These are phyloP conservation scores for Neltuma alba DNA, from an alignment of 306 rosid genomes.

Conservation along the genomic window DNA sequence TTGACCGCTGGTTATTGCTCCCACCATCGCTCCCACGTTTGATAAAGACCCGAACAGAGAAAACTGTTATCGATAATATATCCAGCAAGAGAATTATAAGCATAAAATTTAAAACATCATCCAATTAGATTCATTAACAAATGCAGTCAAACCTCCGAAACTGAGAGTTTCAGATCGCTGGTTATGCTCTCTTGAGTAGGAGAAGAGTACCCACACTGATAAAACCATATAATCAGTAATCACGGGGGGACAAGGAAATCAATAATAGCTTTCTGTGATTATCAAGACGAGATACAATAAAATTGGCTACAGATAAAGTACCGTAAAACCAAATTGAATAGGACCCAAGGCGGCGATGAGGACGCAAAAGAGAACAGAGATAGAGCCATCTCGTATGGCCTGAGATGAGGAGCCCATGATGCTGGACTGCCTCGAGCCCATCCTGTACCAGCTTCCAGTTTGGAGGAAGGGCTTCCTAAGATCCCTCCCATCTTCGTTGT, in stretches of 20 bases:
- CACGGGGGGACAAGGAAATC: neutral
- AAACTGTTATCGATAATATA: constrained; percentile 47
- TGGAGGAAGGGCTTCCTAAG: too few relatives aligned
- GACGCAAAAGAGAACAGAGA: constrained; percentile 80
- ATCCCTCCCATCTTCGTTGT: constrained; percentile 53
- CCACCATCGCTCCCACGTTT: constrained; percentile 86
- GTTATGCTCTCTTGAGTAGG: constrained; percentile 68
- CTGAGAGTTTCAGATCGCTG: constrained; percentile 62
- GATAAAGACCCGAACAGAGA: constrained; percentile 76
- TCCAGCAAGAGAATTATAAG: neutral
- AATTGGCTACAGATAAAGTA: neutral
- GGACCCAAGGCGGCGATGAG: constrained; percentile 85
- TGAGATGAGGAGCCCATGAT: constrained; percentile 56
- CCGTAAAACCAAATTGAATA: constrained; percentile 87
- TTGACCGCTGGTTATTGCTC: constrained; percentile 82
- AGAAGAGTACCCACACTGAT: constrained; percentile 79
- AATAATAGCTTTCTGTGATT: neutral
- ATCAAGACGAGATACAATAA: neutral
- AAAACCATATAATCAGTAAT: neutral
- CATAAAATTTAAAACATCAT: neutral
- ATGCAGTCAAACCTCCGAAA: constrained; percentile 62
- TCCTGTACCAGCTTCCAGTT: too few relatives aligned
- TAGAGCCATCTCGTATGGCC: constrained; percentile 64
- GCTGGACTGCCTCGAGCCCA: too few relatives aligned
- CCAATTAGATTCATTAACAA: neutral